Evolutionary conservation across 768 basidiomycete species (phyloP), one percentile per base, ranked within the genome.

Genomic region (Suillus americanus): DNA sequence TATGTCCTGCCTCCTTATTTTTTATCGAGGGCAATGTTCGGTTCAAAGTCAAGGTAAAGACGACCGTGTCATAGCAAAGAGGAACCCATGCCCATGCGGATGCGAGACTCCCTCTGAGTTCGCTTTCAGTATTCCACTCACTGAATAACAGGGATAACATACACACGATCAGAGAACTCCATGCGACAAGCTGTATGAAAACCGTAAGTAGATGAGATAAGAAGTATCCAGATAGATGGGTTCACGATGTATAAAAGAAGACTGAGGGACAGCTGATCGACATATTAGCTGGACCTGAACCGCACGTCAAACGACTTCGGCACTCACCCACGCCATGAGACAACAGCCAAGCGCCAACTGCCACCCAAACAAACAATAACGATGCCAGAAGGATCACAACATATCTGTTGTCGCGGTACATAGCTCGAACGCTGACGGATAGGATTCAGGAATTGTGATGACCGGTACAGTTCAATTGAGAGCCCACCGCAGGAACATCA

Each of bases 281-380:
- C 28, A 23, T 54, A 46, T 67, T 5, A 37, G 41, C 64, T 51
- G 54, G 63, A 60, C 35, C 33, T 8, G 6, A 59, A 59, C 46
- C 5, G 53, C 23, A 28, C 61, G 38, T 33, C 35, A 53, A 51
- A 46, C 2, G 5, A 40, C 16, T 59, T 40, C 5, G n/a, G 28
- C 23, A 72, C 85, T 13, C 64, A 89, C 88, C 77, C 75, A 79
- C 67, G 0, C 81, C 86, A 20, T 74, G 69, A 30, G 79, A 78
- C 23, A 90, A 76, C n/a, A 89, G 73, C 83, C 83, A 89, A 1
- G 79, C 77, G 63, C 85, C 85, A 65, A 85, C 70, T 3, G 69
- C 73, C 14, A 83, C 75, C 73, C 84, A 82, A 33, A 79, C 60
- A 12, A 80, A 8, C 46, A 86, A 79, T 7, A 88, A 57, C 0